Evolutionary conservation across 176 grass and related monocot species (phyloP).

Genomic region (Microstegium vimineum): DNA sequence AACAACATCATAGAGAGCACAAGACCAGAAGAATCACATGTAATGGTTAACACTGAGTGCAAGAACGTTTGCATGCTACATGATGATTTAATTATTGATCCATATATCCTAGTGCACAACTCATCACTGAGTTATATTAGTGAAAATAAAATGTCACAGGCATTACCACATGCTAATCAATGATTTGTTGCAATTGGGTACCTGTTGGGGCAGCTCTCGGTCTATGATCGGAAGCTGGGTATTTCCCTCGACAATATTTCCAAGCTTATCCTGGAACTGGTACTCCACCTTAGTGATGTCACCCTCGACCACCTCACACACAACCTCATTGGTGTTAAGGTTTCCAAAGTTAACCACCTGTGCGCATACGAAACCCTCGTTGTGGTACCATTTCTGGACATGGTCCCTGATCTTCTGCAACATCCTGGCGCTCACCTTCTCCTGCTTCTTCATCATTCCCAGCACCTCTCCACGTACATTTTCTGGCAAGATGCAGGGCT

Average conservation of each 20-base stretch:
- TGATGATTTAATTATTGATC: neutral
- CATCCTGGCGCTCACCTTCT: constrained; percentile 77
- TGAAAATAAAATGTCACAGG: neutral
- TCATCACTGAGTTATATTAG: neutral
- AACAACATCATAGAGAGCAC: neutral
- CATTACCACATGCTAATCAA: neutral
- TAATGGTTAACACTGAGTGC: neutral
- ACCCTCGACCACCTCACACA: constrained; percentile 88
- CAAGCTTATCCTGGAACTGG: constrained; percentile 96
- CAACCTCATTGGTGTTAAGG: constrained; percentile 87
- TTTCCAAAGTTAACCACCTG: constrained; percentile 95
- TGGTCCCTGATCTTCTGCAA: constrained; percentile 91
- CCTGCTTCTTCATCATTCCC: constrained; percentile 72
- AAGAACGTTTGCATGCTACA: neutral
- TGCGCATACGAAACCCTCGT: constrained; percentile 87
- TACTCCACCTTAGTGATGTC: constrained; percentile 81
- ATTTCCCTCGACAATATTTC: constrained; percentile 84
- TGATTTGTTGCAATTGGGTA: constrained; percentile 11
- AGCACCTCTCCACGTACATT: constrained; percentile 66
- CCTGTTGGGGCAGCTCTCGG: constrained; percentile 76
- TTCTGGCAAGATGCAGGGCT: constrained; percentile 62
- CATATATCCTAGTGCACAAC: neutral
- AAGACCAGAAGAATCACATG: neutral
- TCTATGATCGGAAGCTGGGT: constrained; percentile 70
- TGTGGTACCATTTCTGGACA: constrained; percentile 92